A percentile compares a stretch with the other conserved stretches of the same genome.
These are phyloP conservation scores for Xylaria longipes DNA, from an alignment of 495 filamentous ascomycete species.

Conservation along the genomic window DNA sequence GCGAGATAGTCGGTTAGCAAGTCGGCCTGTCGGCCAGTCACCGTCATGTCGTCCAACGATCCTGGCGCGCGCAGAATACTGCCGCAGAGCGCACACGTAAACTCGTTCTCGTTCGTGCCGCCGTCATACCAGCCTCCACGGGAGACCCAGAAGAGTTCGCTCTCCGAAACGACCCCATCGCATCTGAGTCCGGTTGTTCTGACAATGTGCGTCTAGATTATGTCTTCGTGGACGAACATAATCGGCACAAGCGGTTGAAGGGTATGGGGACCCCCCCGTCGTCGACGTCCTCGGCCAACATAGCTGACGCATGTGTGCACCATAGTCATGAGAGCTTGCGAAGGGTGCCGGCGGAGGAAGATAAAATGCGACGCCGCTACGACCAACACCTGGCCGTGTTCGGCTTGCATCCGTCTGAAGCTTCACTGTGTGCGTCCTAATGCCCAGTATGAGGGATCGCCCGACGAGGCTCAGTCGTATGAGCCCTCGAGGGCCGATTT, in stretches of 20 bases:
- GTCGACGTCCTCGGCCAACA: neutral
- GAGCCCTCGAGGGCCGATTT: constrained; percentile 54
- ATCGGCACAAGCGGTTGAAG: constrained; percentile 95
- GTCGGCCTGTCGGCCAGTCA: constrained; percentile 13
- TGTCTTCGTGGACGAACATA: constrained; percentile 99
- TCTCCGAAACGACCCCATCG: constrained; percentile 23
- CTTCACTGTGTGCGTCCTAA: constrained; percentile 92
- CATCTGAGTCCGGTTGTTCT: constrained; percentile 28
- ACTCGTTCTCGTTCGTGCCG: constrained; percentile 66
- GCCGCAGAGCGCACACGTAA: constrained; percentile 62
- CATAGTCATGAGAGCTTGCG: constrained; percentile 96
- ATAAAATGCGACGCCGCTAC: constrained; percentile 98
- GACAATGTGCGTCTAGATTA: constrained; percentile 68
- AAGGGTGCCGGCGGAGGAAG: constrained; percentile 88
- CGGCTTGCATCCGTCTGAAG: constrained; percentile 90
- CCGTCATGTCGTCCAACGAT: constrained; percentile 61
- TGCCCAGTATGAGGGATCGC: constrained; percentile 81
- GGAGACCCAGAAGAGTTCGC: constrained; percentile 72
- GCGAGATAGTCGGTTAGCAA: neutral
- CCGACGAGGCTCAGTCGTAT: constrained; percentile 54
- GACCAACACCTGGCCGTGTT: constrained; percentile 97
- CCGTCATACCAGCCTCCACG: constrained; percentile 60
- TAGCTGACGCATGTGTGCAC: constrained; percentile 31
- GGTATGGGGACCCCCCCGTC: constrained; percentile 60
- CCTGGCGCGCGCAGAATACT: constrained; percentile 59